A percentile compares a stretch with the other conserved stretches of the same genome.
Evolutionary conservation across 257 asterid species (phyloP).

Genomic region (Solanum habrochaites): DNA sequence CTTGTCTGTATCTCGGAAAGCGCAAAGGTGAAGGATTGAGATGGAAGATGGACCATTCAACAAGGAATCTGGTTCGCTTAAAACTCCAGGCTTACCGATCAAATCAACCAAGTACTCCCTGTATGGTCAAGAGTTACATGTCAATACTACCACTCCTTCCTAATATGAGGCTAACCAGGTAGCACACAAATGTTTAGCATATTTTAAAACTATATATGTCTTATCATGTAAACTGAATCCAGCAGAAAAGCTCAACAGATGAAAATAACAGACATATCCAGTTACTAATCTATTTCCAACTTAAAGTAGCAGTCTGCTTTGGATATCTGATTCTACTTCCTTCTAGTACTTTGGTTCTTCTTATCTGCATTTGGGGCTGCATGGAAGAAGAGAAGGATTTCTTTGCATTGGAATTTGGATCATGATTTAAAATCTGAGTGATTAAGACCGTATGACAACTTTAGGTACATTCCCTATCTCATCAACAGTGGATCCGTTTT

Average conservation of each 20-base stretch:
- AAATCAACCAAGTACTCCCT: slow-evolving; percentile 92
- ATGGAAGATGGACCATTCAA: slow-evolving; percentile 89
- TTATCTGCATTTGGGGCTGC: neutral
- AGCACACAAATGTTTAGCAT: neutral
- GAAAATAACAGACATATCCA: neutral
- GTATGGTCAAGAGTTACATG: slow-evolving; percentile 13
- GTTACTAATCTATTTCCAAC: neutral
- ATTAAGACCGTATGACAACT: neutral
- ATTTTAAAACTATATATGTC: neutral
- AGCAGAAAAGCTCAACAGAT: neutral
- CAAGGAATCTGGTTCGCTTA: slow-evolving; percentile 83
- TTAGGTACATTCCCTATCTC: neutral
- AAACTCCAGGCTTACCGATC: slow-evolving; percentile 73
- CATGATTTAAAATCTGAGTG: neutral
- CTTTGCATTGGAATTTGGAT: neutral
- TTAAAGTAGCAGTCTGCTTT: neutral
- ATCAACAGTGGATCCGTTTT: neutral
- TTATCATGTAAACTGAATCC: neutral
- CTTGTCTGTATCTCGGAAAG: slow-evolving; percentile 69
- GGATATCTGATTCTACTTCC: neutral
- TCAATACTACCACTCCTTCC: neutral
- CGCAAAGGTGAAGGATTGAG: slow-evolving; percentile 84
- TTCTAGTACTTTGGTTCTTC: neutral
- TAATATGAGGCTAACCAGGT: neutral
- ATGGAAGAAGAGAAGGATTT: neutral